Percentiles rank a stretch among this genome's conserved stretches.
Evolutionary conservation across 2,329 filamentous ascomycete genomes (phyloP).

Genomic region (Macroventuria anomochaeta): DNA sequence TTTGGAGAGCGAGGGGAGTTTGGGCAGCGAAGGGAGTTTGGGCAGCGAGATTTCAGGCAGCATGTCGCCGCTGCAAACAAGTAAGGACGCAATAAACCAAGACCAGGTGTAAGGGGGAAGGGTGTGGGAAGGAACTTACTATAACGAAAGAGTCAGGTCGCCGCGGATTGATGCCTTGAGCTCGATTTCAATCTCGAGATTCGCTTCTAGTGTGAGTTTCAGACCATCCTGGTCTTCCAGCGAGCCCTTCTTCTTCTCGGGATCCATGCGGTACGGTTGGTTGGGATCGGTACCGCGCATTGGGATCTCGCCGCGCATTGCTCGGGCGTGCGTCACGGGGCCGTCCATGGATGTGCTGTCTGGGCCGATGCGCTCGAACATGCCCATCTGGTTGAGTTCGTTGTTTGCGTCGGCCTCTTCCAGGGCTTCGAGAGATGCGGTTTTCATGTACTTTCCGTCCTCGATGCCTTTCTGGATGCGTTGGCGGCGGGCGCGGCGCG

Average conservation of each 20-base stretch:
- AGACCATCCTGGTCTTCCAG: conserved; percentile 68
- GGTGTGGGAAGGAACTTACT: conserved; percentile 61
- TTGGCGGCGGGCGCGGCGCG: conserved; percentile 55
- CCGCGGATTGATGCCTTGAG: conserved; percentile 86
- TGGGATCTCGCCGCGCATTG: conserved; percentile 62
- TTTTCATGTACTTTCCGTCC: conserved; percentile 61
- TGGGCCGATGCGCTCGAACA: conserved; percentile 63
- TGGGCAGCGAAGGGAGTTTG: neutral
- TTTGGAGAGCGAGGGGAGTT: conserved; percentile 5
- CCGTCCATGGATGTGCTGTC: conserved; percentile 64
- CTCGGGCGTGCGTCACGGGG: conserved; percentile 61
- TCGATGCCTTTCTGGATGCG: conserved; percentile 54
- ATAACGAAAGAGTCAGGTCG: conserved; percentile 78
- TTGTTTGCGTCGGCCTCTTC: conserved; percentile 60
- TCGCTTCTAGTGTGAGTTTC: conserved; percentile 75
- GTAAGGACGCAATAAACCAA: conserved; percentile 5
- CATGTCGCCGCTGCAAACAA: conserved; percentile 17
- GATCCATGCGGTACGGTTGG: conserved; percentile 53
- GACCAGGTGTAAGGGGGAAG: neutral
- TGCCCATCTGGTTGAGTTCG: conserved; percentile 56
- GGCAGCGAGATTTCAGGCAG: conserved; percentile 9
- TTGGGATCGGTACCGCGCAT: conserved; percentile 60
- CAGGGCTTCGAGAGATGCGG: conserved; percentile 55
- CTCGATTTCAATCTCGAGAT: conserved; percentile 83
- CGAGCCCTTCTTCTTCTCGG: conserved; percentile 51